Evolutionary conservation across 2,329 filamentous ascomycete genomes (phyloP), one percentile per base, ranked within the genome.

Genomic region (Fusarium sp.): DNA sequence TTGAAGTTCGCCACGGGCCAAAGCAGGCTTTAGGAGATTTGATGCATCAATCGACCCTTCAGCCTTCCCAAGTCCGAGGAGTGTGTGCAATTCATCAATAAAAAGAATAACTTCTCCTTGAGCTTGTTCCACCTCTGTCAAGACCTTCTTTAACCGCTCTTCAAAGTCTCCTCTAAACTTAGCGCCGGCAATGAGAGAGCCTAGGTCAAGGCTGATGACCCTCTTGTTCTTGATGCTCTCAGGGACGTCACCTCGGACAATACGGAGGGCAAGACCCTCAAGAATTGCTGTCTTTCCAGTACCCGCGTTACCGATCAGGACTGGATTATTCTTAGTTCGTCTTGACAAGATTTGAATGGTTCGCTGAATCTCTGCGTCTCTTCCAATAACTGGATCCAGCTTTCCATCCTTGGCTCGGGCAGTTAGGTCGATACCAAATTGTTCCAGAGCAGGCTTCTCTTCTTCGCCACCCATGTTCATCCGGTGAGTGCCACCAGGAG

Each of bases 81-180:
- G 86, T 4, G 92, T 97, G 81, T 99, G 96, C 45, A 98, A 85
- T 80, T 98, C 96, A 79, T 98, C 96, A 59, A 98, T 93, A 83
- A 99, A 98, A 6, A 99, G 86, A 48, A 99, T 98, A 9, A 98
- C 92, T 63, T 94, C 90, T 39, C 96, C 96, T 58, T 98, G 87
- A 4, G 96, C 94, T 73, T 97, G 91, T 82, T 97, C 91, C 17
- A 98, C 95, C 81, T 98, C 96, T 78, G 93, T 95, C 80, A 99
- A 83, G 4, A 98, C 95, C 74, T 92, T 92, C 82, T 98, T 98
- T 68, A 98, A 81, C 47, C 96, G 88, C 81, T 99, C 96, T 81
- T 99, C 96, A 68, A 99, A 98, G 78, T 99, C 96, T 55, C 96
- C 96, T 54, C 96, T 87, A 78, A 96, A 99, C 80, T 98, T 98